Percentiles rank a stretch among this genome's conserved stretches.
phyloP scores from a whole-genome alignment of 2,329 filamentous ascomycete species.

The Botrytis elliptica region DNA sequence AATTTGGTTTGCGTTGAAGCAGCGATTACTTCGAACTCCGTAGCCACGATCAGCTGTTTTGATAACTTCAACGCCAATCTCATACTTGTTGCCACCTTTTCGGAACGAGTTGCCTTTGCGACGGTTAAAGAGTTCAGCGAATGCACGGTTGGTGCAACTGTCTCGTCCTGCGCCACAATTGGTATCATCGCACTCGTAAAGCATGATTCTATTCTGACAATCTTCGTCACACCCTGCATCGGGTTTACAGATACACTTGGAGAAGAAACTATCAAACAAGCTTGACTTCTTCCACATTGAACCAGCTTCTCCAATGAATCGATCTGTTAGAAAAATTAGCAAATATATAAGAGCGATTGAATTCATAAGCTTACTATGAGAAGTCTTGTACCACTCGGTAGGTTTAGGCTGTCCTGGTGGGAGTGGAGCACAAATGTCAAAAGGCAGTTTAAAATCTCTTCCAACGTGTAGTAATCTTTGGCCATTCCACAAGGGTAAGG shows the following conservation, averaged over 20 bases:
- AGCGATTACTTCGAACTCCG: conserved; percentile 86
- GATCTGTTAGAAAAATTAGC: conserved; percentile 55
- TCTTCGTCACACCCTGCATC: conserved; percentile 83
- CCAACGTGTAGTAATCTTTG: conserved; percentile 68
- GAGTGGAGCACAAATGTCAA: conserved; percentile 83
- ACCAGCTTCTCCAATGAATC: conserved; percentile 82
- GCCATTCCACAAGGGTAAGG: conserved; percentile 76
- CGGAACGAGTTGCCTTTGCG: conserved; percentile 48
- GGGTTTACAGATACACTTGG: conserved; percentile 73
- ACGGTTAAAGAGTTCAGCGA: conserved; percentile 74
- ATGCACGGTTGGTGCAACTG: conserved; percentile 81
- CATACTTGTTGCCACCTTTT: conserved; percentile 74
- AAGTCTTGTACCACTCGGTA: conserved; percentile 87
- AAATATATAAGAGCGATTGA: background rate
- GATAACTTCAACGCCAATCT: conserved; percentile 91
- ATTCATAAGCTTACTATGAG: conserved; percentile 67
- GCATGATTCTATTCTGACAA: conserved; percentile 94
- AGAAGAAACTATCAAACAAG: conserved; percentile 70
- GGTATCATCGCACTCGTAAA: conserved; percentile 89
- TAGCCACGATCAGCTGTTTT: conserved; percentile 87
- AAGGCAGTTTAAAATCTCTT: conserved; percentile 85
- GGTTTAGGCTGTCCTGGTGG: conserved; percentile 86
- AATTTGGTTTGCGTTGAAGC: conserved; percentile 85
- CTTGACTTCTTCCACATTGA: conserved; percentile 79
- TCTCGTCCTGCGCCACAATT: conserved; percentile 81